Evolutionary conservation across 441 rosid genomes (phyloP).

Genomic region (Biscutella laevigata): DNA sequence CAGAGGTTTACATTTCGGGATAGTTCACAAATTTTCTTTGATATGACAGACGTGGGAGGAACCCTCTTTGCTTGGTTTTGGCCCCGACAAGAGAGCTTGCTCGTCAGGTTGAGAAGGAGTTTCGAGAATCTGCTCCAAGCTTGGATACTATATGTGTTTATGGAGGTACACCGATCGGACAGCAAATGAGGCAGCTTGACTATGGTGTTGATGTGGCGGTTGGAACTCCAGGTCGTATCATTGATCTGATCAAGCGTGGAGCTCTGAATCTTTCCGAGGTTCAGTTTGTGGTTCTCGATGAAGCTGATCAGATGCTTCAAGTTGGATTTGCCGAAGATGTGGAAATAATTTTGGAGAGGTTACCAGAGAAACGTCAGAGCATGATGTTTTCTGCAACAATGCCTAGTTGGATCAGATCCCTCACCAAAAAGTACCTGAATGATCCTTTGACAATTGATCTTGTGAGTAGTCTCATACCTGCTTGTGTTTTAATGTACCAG

Average conservation of each 20-base stretch:
- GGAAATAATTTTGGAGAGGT: slow-evolving; percentile 54
- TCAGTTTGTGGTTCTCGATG: slow-evolving; percentile 82
- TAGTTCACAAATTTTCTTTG: slow-evolving; percentile 9
- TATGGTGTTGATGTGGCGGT: slow-evolving; percentile 84
- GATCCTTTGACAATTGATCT: slow-evolving; percentile 83
- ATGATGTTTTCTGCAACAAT: slow-evolving; percentile 98
- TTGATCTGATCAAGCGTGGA: slow-evolving; percentile 84
- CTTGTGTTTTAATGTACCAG: not conserved
- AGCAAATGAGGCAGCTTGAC: slow-evolving; percentile 70
- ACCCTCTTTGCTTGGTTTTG: slow-evolving; percentile 77
- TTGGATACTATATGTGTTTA: slow-evolving; percentile 80
- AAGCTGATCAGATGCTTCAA: slow-evolving; percentile 99
- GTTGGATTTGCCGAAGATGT: slow-evolving; percentile 94
- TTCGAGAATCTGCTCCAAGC: slow-evolving; percentile 64
- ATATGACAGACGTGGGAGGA: slow-evolving; percentile 59
- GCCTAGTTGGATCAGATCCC: slow-evolving; percentile 82
- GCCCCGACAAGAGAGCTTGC: slow-evolving; percentile 99
- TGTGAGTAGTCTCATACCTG: slow-evolving; percentile 38
- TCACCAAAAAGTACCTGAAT: slow-evolving; percentile 62
- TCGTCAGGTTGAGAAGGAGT: slow-evolving; percentile 88
- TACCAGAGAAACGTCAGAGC: slow-evolving; percentile 77
- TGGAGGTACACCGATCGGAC: slow-evolving; percentile 74
- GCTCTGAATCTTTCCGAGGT: slow-evolving; percentile 64
- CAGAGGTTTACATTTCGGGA: not conserved
- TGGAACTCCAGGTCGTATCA: slow-evolving; percentile 95